Evolutionary conservation across 2,329 filamentous ascomycete genomes (phyloP).

Genomic region (Colletotrichum cuscutae): DNA sequence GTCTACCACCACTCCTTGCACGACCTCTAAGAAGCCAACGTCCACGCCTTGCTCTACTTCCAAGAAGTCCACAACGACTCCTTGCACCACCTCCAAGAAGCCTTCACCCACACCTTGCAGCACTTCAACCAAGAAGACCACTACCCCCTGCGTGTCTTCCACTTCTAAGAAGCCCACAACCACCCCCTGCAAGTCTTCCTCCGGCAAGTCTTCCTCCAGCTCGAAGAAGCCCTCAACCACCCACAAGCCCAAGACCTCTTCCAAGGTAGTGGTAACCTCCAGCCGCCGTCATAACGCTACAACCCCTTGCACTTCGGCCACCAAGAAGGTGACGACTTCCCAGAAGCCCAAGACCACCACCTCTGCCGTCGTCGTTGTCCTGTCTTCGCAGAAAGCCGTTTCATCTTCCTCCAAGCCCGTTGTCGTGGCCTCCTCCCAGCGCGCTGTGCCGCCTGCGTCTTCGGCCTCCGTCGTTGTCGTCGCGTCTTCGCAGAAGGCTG

Average conservation of each 20-base stretch:
- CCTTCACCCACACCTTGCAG: neutral
- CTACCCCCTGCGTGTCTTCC: neutral
- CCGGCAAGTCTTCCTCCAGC: neutral
- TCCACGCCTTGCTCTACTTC: neutral
- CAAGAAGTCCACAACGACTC: neutral
- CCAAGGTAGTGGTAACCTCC: neutral
- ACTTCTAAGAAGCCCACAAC: neutral
- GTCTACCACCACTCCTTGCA: neutral
- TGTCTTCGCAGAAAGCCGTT: neutral
- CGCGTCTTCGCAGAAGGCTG: neutral
- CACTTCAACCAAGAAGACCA: neutral
- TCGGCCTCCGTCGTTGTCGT: neutral
- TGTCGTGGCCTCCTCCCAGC: neutral
- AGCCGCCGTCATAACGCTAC: conserved; percentile 14
- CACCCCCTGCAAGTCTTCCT: neutral
- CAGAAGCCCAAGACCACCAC: conserved; percentile 18
- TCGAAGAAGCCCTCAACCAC: neutral
- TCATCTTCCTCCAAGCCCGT: neutral
- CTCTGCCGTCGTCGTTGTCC: neutral
- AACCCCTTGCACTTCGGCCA: neutral
- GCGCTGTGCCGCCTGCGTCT: neutral
- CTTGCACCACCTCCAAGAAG: neutral
- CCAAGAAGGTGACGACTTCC: neutral
- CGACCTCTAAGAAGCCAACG: neutral
- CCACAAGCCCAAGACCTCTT: neutral